These are phyloP conservation scores for Prunus yedoensis DNA, from an alignment of 331 rosid genomes.

Conservation along the genomic window DNA sequence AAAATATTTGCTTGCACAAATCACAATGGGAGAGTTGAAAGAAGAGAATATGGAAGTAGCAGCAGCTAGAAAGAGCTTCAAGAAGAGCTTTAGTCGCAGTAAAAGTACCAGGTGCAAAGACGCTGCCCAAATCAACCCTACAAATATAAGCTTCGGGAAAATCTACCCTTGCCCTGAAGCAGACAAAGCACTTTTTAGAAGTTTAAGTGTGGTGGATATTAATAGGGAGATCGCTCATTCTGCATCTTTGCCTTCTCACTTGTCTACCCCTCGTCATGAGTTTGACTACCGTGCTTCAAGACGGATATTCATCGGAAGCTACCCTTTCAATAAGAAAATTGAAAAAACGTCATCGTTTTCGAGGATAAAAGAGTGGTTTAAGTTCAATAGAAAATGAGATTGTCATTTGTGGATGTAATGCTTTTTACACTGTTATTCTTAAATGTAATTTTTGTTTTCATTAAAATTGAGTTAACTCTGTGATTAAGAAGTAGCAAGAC, in stretches of 20 bases:
- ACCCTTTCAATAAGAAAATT: neutral
- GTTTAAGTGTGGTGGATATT: too few relatives aligned
- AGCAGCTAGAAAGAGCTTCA: neutral
- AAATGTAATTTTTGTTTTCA: neutral
- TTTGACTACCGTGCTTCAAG: neutral
- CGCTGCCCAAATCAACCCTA: neutral
- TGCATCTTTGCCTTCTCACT: too few relatives aligned
- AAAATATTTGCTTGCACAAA: too few relatives aligned
- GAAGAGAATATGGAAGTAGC: neutral
- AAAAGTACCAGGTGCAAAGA: neutral
- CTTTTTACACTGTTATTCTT: too few relatives aligned
- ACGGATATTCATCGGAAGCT: constrained; percentile 20
- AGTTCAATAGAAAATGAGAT: too few relatives aligned
- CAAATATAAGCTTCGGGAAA: neutral
- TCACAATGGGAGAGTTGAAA: too few relatives aligned
- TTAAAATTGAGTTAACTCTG: too few relatives aligned
- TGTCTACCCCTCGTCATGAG: too few relatives aligned
- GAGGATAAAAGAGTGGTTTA: neutral
- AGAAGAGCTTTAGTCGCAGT: neutral
- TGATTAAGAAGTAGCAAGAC: too few relatives aligned
- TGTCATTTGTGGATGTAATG: too few relatives aligned
- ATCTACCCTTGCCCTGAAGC: neutral
- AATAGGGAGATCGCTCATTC: too few relatives aligned
- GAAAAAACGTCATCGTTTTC: neutral
- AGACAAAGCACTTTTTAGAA: neutral